A percentile compares a stretch with the other conserved stretches of the same genome.
Evolutionary conservation across 1,139 yeast species (phyloP).

Genomic region (Geotrichum candidum): DNA sequence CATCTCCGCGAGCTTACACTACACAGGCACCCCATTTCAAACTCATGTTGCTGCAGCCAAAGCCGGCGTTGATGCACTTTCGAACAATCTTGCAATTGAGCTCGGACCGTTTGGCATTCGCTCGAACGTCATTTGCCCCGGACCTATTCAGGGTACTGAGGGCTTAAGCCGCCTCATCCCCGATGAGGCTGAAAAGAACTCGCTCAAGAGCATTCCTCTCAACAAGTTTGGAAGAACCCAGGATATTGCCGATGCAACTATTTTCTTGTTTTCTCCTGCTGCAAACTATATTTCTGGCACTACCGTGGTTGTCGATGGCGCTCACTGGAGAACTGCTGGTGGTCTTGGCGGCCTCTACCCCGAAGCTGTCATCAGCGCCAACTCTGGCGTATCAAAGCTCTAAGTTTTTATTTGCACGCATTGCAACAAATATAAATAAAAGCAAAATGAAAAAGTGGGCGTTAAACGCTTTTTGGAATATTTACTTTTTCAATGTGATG

Average conservation of each 20-base stretch:
- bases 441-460: too few species aligned
- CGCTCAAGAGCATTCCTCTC: conserved; percentile 54
- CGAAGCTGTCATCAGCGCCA: conserved; percentile 2
- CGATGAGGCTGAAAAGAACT: conserved; percentile 37
- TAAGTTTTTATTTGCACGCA: not conserved
- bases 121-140: conserved; percentile 82
- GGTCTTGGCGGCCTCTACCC: conserved; percentile 18
- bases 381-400: conserved; percentile 8
- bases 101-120: conserved; percentile 82
- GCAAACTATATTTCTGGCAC: conserved; percentile 75
- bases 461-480: not conserved
- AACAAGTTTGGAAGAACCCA: conserved; percentile 67
- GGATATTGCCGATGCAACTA: conserved; percentile 88
- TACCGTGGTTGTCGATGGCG: conserved; percentile 82
- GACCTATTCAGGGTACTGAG: conserved; percentile 75
- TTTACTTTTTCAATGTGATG: not conserved
- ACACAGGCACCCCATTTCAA: conserved; percentile 81
- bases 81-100: conserved; percentile 78
- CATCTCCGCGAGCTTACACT: conserved; percentile 82
- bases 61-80: conserved; percentile 86
- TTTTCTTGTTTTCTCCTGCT: conserved; percentile 76
- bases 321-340: conserved; percentile 63
- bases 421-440: too few species aligned
- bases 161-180: conserved; percentile 58
- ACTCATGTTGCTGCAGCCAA: conserved; percentile 88